Conservation (phyloP, 1,284 basidiomycete genomes). For the Tetrapyrgos nigripes region DNA sequence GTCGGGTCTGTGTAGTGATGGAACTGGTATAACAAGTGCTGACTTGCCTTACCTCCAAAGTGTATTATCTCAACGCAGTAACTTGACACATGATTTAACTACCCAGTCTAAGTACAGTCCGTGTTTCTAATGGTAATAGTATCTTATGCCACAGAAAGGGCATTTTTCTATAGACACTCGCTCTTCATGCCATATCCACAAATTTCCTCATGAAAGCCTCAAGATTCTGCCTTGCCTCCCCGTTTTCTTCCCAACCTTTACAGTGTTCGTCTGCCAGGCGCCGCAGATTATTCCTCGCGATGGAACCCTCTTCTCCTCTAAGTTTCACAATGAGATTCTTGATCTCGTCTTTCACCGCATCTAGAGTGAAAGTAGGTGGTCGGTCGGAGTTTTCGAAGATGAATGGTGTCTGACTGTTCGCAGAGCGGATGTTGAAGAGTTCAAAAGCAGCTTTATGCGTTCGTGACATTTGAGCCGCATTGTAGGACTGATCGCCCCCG, state of each 20-base stretch:
- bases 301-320: slow-evolving; percentile 1
- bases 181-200: too few relatives aligned
- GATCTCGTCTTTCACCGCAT: slow-evolving; percentile 8
- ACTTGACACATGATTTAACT: too few relatives aligned
- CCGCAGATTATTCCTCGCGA: slow-evolving; percentile 3
- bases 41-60: too few relatives aligned
- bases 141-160: too few relatives aligned
- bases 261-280: background rate
- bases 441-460: slow-evolving; percentile 12
- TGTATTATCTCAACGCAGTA: too few relatives aligned
- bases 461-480: slow-evolving; percentile 4
- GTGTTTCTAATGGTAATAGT: too few relatives aligned
- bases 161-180: too few relatives aligned
- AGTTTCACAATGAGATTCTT: background rate
- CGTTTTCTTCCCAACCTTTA: slow-evolving; percentile 4
- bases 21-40: too few relatives aligned
- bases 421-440: slow-evolving; percentile 14
- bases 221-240: background rate
- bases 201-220: slow-evolving; percentile 5
- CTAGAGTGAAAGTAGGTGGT: slow-evolving; percentile 5
- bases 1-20: background rate
- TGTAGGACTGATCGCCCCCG: slow-evolving; percentile 14
- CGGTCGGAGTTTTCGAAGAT: background rate
- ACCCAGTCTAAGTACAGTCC: too few relatives aligned
- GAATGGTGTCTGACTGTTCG: slow-evolving; percentile 1